Conservation (phyloP, 306 rosid species). For the Mimosa bimucronata region DNA sequence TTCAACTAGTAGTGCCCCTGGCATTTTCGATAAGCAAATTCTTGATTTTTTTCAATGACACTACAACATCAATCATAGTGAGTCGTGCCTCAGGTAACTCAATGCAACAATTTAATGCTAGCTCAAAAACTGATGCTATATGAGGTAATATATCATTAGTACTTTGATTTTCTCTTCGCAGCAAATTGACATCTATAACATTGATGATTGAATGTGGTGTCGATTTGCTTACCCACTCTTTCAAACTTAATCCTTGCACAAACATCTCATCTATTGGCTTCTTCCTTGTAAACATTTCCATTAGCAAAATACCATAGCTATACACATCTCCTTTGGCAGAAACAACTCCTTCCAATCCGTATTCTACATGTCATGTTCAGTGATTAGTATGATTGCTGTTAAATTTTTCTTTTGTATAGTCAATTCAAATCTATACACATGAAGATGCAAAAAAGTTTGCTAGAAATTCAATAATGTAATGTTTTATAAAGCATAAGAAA, state of each 20-base stretch:
- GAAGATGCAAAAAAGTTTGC: too few species aligned
- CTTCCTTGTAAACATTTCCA: neutral
- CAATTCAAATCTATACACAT: too few species aligned
- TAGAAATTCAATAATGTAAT: too few species aligned
- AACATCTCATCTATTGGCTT: neutral
- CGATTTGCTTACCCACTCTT: neutral
- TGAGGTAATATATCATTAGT: neutral
- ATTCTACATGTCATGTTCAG: constrained; percentile 2
- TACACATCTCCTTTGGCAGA: neutral
- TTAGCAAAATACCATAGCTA: neutral
- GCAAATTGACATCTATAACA: neutral
- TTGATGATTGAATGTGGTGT: neutral
- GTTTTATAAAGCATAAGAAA: too few species aligned
- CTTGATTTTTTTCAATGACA: neutral
- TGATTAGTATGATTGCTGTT: too few species aligned
- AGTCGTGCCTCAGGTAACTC: neutral
- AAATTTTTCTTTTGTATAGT: too few species aligned
- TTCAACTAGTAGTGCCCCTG: neutral
- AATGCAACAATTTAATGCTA: too few species aligned
- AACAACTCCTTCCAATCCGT: neutral
- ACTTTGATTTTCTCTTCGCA: neutral
- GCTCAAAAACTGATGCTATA: neutral
- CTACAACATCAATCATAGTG: neutral
- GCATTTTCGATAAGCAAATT: too few species aligned
- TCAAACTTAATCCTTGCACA: neutral